Evolutionary conservation across 305 asterid species (phyloP), one percentile per base, ranked within the genome.

Genomic region (Fraxinus nigra): DNA sequence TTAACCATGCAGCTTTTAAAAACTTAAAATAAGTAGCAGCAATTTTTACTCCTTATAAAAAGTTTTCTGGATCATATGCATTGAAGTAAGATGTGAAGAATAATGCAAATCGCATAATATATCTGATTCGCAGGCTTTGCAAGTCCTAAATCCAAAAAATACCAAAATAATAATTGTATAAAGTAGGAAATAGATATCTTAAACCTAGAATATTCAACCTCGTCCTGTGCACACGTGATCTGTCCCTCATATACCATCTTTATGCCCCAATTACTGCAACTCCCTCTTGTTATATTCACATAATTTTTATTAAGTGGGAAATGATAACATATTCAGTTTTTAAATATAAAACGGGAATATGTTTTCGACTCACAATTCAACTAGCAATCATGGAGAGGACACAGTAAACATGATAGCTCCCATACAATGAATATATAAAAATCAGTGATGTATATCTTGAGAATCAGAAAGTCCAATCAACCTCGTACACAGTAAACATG

Each of bases 91-190:
- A 67, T 10, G 18, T 67, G 10, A 28, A 28, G 74, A 7, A 67
- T 67, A 30, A 67, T 11, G 74, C 74, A 67, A 61, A 69, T 69
- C 38, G n/a, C 75, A 69, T 69, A 69, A 69, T 61, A 30, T 69
- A 30, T 69, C 22, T 69, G 75, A 14, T 69, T 69, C 75, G 2
- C 38, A 30, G 75, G 20, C 75, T 69, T 14, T 69, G 35, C 18
- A 67, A 69, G 40, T 69, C 37, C 38, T 30, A 69, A 30, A 30
- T 69, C 22, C 22, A 30, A 30, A 69, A 67, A 67, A 69, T 69
- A 30, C 75, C 75, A 30, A 69, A 69, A 28, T 9, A 61, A 22
- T 24, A 61, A 22, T 61, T 61, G 33, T 22, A 22, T 61, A 10
- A 61, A 61, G 33, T 24, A 61, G 33, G 72, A 69, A 67, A 69